Evolutionary conservation across 148 eudicot genomes (phyloP).

Genomic region (Rhododendron vialii): DNA sequence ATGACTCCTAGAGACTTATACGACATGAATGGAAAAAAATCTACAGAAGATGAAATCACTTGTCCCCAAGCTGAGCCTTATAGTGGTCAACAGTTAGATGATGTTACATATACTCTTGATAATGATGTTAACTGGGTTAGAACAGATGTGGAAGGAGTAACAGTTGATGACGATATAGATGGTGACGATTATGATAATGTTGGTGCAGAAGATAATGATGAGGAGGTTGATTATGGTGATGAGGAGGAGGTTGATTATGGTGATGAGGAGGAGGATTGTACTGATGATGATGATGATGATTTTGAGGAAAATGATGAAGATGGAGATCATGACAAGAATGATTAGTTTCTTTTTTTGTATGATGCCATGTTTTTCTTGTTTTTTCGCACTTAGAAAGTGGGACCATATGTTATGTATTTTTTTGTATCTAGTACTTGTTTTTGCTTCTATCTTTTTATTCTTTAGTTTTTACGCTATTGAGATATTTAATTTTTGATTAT

Average conservation of each 20-base stretch:
- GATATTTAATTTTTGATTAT: too few species aligned
- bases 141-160: not conserved
- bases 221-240: not conserved
- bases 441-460: too few species aligned
- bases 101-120: not conserved
- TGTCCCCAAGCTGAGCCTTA: not conserved
- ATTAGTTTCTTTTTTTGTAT: too few species aligned
- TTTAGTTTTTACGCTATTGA: too few species aligned
- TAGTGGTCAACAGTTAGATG: not conserved
- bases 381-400: too few species aligned
- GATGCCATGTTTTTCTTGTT: too few species aligned
- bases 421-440: too few species aligned
- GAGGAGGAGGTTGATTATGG: not conserved
- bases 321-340: too few species aligned
- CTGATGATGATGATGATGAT: not conserved
- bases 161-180: not conserved
- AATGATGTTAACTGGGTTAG: not conserved
- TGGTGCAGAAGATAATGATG: not conserved
- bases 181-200: not conserved
- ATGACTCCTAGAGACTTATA: not conserved
- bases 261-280: not conserved
- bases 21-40: not conserved
- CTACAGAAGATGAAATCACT: not conserved
- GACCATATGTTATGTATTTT: too few species aligned
- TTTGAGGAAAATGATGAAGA: not conserved